Conservation (phyloP, 352 stramenopile species). For the Globisporangium mamillatum region DNA sequence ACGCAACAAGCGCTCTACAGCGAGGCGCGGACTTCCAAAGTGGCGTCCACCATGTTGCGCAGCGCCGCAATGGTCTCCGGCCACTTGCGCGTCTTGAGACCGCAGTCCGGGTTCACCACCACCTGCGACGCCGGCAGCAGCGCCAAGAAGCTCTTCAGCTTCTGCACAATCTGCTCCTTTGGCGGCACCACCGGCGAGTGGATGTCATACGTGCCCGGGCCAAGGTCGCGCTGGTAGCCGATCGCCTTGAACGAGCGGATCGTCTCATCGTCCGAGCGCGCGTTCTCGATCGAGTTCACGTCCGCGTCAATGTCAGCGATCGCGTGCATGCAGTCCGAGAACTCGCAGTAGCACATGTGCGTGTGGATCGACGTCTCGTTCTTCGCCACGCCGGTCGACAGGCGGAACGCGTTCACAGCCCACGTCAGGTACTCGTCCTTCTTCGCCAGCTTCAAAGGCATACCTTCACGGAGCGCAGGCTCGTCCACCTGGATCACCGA, state of each 20-base stretch:
- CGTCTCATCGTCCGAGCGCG: slow-evolving; percentile 88
- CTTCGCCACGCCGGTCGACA: slow-evolving; percentile 83
- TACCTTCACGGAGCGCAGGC: slow-evolving; percentile 89
- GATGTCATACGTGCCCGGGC: slow-evolving; percentile 93
- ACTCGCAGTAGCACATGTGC: slow-evolving; percentile 97
- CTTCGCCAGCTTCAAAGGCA: slow-evolving; percentile 85
- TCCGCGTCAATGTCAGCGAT: slow-evolving; percentile 92
- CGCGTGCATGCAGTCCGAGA: slow-evolving; percentile 91
- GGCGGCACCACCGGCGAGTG: slow-evolving; percentile 92
- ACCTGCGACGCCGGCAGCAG: slow-evolving; percentile 73
- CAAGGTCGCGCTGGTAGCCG: slow-evolving; percentile 89
- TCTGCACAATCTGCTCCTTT: slow-evolving; percentile 84
- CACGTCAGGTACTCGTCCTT: slow-evolving; percentile 83
- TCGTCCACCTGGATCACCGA: slow-evolving; percentile 91
- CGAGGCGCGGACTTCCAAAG: slow-evolving; percentile 61
- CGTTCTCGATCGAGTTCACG: slow-evolving; percentile 95
- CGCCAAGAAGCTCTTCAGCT: slow-evolving; percentile 85
- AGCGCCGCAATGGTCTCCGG: slow-evolving; percentile 87
- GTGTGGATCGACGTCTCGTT: slow-evolving; percentile 92
- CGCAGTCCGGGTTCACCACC: slow-evolving; percentile 92
- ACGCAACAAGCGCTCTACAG: slow-evolving; percentile 29
- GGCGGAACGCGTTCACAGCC: slow-evolving; percentile 84
- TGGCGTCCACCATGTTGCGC: slow-evolving; percentile 88
- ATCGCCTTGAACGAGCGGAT: slow-evolving; percentile 88
- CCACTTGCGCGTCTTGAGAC: slow-evolving; percentile 93